Conservation (phyloP, 495 filamentous ascomycete genomes). For the Aspergillus ellipticus region DNA sequence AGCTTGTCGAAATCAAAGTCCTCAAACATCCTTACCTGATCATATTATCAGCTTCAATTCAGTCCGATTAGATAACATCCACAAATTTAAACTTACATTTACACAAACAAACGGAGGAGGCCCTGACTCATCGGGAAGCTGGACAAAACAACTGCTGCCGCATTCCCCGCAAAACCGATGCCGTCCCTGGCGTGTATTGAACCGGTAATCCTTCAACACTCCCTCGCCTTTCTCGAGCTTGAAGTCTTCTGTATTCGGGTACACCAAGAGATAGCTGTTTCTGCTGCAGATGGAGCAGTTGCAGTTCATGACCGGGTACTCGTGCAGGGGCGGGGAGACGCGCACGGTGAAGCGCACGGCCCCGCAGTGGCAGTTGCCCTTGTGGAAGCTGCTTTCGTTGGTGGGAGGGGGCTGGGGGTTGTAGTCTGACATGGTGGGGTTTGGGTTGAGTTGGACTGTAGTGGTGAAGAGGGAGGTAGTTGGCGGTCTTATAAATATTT, state of each 20-base stretch:
- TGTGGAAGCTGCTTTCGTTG: neutral
- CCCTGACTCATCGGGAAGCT: neutral
- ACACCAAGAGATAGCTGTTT: neutral
- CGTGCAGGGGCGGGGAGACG: neutral
- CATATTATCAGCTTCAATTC: neutral
- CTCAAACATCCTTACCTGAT: neutral
- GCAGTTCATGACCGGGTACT: neutral
- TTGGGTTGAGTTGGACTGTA: too few relatives aligned
- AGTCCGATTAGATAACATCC: neutral
- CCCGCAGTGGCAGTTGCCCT: neutral
- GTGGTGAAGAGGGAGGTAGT: too few relatives aligned
- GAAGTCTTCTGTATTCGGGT: neutral
- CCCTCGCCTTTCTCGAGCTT: neutral
- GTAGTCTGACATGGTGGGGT: neutral
- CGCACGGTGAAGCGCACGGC: neutral
- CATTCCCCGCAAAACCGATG: neutral
- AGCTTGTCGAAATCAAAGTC: neutral
- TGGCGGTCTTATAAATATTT: too few relatives aligned
- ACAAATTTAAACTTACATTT: neutral
- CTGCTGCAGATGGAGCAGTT: neutral
- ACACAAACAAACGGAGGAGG: neutral
- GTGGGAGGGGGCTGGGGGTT: neutral
- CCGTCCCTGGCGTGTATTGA: neutral
- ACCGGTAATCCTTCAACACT: neutral
- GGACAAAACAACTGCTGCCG: neutral